These are phyloP conservation scores for Prosopis cineraria DNA, from an alignment of 306 rosid genomes.

Conservation along the genomic window DNA sequence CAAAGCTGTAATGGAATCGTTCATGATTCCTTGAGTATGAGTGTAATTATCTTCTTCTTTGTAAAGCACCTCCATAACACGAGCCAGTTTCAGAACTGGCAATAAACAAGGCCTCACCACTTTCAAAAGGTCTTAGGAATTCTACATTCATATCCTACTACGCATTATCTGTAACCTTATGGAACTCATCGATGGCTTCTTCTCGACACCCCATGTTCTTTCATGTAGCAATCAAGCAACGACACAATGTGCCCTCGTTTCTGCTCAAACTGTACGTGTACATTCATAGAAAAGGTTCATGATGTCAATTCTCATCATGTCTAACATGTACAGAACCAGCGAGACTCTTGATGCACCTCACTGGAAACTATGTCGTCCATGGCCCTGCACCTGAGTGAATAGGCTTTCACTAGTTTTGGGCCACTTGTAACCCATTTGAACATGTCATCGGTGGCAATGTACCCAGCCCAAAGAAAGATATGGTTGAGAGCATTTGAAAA, in stretches of 20 bases:
- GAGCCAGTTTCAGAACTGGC: constrained; percentile 8
- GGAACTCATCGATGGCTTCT: constrained; percentile 26
- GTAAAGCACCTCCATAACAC: constrained; percentile 14
- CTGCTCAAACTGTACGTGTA: constrained; percentile 37
- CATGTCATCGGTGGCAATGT: constrained; percentile 30
- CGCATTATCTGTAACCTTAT: not conserved
- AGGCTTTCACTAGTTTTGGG: constrained; percentile 37
- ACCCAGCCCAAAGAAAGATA: constrained; percentile 38
- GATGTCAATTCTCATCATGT: too few species aligned
- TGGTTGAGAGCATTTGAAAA: constrained; percentile 11
- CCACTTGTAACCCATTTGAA: constrained; percentile 40
- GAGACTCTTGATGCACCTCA: too few species aligned
- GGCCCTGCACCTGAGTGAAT: constrained; percentile 32
- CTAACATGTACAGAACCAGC: too few species aligned
- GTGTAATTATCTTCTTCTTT: constrained; percentile 33
- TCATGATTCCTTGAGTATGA: constrained; percentile 23
- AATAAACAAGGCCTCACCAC: constrained; percentile 13
- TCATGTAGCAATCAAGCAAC: constrained; percentile 39
- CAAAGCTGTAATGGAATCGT: constrained; percentile 20
- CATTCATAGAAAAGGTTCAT: not conserved
- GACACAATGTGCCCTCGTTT: constrained; percentile 37
- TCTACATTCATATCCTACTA: constrained; percentile 51
- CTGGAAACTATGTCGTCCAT: constrained; percentile 52
- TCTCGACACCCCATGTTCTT: constrained; percentile 20
- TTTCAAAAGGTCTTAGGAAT: constrained; percentile 15